phyloP scores from a whole-genome alignment of 495 filamentous ascomycete species.

The Bombardia bombarda region DNA sequence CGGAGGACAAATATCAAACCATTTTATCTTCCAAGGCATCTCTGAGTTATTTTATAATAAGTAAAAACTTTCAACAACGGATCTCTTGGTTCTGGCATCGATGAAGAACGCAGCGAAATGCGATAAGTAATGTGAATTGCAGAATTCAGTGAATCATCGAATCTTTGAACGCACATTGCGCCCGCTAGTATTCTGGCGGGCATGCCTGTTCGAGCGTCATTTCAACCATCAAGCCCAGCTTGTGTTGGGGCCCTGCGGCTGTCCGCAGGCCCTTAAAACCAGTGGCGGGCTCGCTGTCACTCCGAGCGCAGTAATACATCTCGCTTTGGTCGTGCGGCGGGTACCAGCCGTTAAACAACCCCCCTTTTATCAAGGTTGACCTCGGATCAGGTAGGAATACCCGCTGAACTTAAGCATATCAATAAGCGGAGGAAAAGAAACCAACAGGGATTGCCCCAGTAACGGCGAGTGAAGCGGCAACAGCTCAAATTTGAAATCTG shows the following conservation, averaged over 20 bases:
- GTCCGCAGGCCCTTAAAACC: slow-evolving; percentile 25
- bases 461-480: not conserved
- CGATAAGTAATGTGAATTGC: slow-evolving; percentile 69
- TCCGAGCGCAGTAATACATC: slow-evolving; percentile 36
- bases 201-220: slow-evolving; percentile 62
- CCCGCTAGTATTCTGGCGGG: slow-evolving; percentile 54
- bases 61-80: slow-evolving; percentile 66
- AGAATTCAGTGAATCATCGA: slow-evolving; percentile 69
- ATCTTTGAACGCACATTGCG: slow-evolving; percentile 61
- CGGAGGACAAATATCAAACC: slow-evolving; percentile 23
- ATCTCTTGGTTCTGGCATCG: slow-evolving; percentile 66
- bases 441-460: slow-evolving; percentile 59
- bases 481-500: not conserved
- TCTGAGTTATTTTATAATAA: slow-evolving; percentile 29
- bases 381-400: slow-evolving; percentile 63
- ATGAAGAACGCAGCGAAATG: slow-evolving; percentile 68
- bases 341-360: slow-evolving; percentile 11
- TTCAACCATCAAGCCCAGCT: slow-evolving; percentile 44
- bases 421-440: slow-evolving; percentile 71
- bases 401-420: slow-evolving; percentile 70
- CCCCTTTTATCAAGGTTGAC: slow-evolving; percentile 38
- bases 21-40: slow-evolving; percentile 22
- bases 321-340: slow-evolving; percentile 12
- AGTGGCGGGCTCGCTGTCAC: slow-evolving; percentile 21
- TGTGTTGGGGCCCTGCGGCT: slow-evolving; percentile 35